Conservation (phyloP, 2,329 filamentous ascomycete species). For the Colletotrichum chrysophilum region DNA sequence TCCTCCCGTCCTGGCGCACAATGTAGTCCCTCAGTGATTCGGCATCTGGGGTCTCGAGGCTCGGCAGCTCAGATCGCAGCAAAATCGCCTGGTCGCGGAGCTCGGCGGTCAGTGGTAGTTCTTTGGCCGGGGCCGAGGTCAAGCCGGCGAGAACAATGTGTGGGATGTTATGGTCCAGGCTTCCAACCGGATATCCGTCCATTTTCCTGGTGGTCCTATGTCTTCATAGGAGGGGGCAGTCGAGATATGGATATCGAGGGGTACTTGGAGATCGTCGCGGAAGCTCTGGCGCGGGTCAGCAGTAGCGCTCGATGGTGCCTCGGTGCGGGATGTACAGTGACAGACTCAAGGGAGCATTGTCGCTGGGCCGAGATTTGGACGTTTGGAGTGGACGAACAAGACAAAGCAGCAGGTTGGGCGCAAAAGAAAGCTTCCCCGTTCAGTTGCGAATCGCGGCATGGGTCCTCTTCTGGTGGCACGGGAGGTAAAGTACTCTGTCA, state of each 20-base stretch:
- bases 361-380: background rate
- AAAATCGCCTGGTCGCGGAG: slow-evolving; percentile 64
- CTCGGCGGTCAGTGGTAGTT: slow-evolving; percentile 50
- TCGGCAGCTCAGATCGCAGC: slow-evolving; percentile 74
- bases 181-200: slow-evolving; percentile 81
- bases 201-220: slow-evolving; percentile 47
- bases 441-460: background rate
- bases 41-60: slow-evolving; percentile 69
- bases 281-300: background rate
- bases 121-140: slow-evolving; percentile 40
- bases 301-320: background rate
- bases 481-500: background rate
- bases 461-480: background rate
- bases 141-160: slow-evolving; percentile 84
- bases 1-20: slow-evolving; percentile 66
- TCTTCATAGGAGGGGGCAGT: slow-evolving; percentile 31
- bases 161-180: slow-evolving; percentile 86
- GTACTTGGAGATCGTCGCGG: slow-evolving; percentile 1
- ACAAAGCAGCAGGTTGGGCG: background rate
- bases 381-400: background rate
- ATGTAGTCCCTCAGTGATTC: slow-evolving; percentile 71
- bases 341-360: slow-evolving; percentile 5
- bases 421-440: background rate
- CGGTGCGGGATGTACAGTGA: background rate
- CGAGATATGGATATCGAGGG: background rate